These are phyloP conservation scores for Coemansia sp. DNA, from an alignment of 192 early-diverging fungal species.

Conservation along the genomic window DNA sequence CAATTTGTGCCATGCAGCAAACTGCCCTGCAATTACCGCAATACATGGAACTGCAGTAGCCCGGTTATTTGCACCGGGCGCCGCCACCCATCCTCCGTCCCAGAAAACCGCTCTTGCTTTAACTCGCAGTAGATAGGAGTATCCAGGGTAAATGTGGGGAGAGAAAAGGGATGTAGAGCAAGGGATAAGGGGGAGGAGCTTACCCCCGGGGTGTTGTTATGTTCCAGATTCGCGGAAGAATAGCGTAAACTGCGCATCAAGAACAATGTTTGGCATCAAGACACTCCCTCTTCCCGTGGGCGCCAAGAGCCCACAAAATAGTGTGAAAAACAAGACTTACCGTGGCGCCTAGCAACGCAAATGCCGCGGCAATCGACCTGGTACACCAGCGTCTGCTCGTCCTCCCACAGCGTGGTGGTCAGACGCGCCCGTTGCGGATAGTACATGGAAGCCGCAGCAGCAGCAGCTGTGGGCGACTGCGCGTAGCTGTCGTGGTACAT, in stretches of 20 bases:
- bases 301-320: conserved; percentile 3
- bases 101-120: neutral
- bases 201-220: neutral
- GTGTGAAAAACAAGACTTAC: conserved; percentile 36
- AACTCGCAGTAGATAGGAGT: neutral
- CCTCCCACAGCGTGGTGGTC: conserved; percentile 80
- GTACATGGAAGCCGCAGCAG: conserved; percentile 56
- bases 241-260: conserved; percentile 7
- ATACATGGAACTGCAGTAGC: neutral
- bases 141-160: neutral
- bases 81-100: neutral
- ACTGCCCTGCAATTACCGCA: conserved; percentile 2
- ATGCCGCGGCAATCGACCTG: conserved; percentile 80
- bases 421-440: conserved; percentile 50
- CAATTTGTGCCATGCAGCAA: neutral
- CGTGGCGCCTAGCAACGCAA: conserved; percentile 72
- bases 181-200: neutral
- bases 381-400: conserved; percentile 76
- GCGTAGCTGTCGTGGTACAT: conserved; percentile 55
- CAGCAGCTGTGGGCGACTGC: conserved; percentile 36
- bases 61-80: conserved; percentile 5
- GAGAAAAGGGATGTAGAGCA: neutral
- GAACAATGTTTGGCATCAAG: conserved; percentile 13
- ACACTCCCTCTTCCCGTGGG: neutral
- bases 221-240: neutral